These are phyloP conservation scores for Solanum paucissectum DNA, from an alignment of 257 asterid genomes.

Conservation along the genomic window DNA sequence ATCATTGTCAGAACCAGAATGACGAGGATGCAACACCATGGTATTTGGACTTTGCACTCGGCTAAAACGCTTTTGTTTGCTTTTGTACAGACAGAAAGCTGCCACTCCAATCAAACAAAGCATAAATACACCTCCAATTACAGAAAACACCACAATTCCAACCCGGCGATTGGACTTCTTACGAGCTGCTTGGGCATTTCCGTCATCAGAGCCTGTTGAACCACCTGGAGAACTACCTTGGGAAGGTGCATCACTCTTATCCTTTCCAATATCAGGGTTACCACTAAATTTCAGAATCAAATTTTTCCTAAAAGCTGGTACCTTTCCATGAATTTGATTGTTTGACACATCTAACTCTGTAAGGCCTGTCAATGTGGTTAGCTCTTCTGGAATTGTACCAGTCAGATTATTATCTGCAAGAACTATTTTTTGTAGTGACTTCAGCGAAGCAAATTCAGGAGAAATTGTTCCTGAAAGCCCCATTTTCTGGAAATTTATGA, in stretches of 20 bases:
- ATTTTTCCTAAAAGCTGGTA: slow-evolving; percentile 53
- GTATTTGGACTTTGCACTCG: slow-evolving; percentile 79
- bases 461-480: slow-evolving; percentile 69
- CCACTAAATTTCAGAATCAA: slow-evolving; percentile 43
- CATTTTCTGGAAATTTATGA: slow-evolving; percentile 75
- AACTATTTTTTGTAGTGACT: slow-evolving; percentile 54
- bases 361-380: slow-evolving; percentile 45
- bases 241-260: slow-evolving; percentile 15
- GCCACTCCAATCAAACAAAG: slow-evolving; percentile 48
- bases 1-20: slow-evolving; percentile 73
- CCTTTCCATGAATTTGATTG: slow-evolving; percentile 61
- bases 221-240: slow-evolving; percentile 16
- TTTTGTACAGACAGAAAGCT: slow-evolving; percentile 58
- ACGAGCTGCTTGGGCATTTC: neutral
- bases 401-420: slow-evolving; percentile 70
- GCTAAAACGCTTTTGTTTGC: slow-evolving; percentile 52
- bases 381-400: slow-evolving; percentile 60
- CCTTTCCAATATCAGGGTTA: slow-evolving; percentile 73
- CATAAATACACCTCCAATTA: slow-evolving; percentile 43
- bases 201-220: slow-evolving; percentile 5
- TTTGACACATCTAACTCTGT: slow-evolving; percentile 62
- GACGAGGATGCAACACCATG: slow-evolving; percentile 70
- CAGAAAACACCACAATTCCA: slow-evolving; percentile 40
- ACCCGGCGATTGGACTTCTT: slow-evolving; percentile 29
- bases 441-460: slow-evolving; percentile 47